A percentile compares a stretch with the other conserved stretches of the same genome.
Evolutionary conservation across 257 asterid species (phyloP).

Genomic region (Mentha longifolia): DNA sequence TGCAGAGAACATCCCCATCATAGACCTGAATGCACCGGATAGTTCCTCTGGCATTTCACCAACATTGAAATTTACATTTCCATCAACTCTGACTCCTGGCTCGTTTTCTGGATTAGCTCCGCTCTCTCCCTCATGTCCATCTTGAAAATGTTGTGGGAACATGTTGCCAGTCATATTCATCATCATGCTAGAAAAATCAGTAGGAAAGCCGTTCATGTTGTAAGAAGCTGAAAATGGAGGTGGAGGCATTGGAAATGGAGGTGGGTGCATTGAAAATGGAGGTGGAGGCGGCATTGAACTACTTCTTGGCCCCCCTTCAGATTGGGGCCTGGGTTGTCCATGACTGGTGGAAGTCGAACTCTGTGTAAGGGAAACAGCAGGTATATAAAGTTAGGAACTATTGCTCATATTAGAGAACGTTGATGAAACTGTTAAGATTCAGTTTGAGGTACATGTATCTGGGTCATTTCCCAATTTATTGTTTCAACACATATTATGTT

Average conservation of each 20-base stretch:
- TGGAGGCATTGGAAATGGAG: conserved; percentile 31
- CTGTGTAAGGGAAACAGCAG: conserved; percentile 38
- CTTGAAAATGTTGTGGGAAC: conserved; percentile 41
- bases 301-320: conserved; percentile 50
- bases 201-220: conserved; percentile 47
- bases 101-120: conserved; percentile 37
- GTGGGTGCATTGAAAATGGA: no score
- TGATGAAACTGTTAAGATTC: background rate
- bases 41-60: conserved; percentile 65
- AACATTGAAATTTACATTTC: conserved; percentile 47
- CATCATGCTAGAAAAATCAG: conserved; percentile 54
- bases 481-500: conserved; percentile 1
- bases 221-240: conserved; percentile 48
- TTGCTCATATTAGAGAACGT: conserved; percentile 11
- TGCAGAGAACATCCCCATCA: conserved; percentile 74
- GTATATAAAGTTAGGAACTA: background rate
- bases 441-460: conserved; percentile 2
- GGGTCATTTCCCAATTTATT: background rate
- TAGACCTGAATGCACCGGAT: conserved; percentile 70
- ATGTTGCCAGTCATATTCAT: conserved; percentile 52
- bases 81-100: conserved; percentile 47
- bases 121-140: conserved; percentile 39
- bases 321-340: conserved; percentile 40
- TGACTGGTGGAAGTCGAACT: conserved; percentile 54
- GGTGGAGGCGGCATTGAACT: conserved; percentile 31